Base-by-base conservation (phyloP, 23 red algal species). In the Gracilaria domingensis region DNA sequence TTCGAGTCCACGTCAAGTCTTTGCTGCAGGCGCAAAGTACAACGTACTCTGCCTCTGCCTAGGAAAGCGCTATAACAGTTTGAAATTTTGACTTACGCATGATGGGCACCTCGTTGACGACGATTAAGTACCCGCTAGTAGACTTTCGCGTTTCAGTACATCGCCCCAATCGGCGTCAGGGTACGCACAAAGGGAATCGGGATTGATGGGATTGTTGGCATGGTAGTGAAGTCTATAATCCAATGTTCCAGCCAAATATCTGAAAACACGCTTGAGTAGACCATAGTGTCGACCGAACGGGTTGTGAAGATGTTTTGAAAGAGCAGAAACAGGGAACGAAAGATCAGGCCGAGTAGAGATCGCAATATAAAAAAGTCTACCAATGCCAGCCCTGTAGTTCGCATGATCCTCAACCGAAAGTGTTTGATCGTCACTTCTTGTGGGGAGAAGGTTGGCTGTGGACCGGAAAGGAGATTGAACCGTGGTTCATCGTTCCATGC, bases 31-130 rank as follows among this genome's bases (percentile, higher is more conserved):
- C 66, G 14, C 16, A 61, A 0, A 84, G 16, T 11, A 55, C 28
- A 55, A 66, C 25, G 55, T 84, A 84, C 34, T 84, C 80, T 5
- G 80, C 80, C 13, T 84, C 80, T 28, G 80, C 80, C n/a, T 53
- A 84, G n/a, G 80, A 84, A 7, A 84, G 55, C 18, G 1, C 51
- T 7, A 66, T 28, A 8, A 84, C 54, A 13, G 53, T 40, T 24
- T 84, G 80, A 3, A 17, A 12, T 30, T 65, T 84, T 18, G 42
- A 54, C 24, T 84, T 84, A 12, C 80, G 66, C 25, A 47, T 65
- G 47, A 84, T 84, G 7, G 80, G 80, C n/a, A 16, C 35, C 17
- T 47, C 53, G 59, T 84, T n/a, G n/a, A n/a, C n/a, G n/a, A n/a
- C n/a, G n/a, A n/a, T n/a, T n/a, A n/a, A n/a, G n/a, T n/a, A n/a